phyloP scores from a whole-genome alignment of 768 basidiomycete genomes.

The Tephrocybe sp. region DNA sequence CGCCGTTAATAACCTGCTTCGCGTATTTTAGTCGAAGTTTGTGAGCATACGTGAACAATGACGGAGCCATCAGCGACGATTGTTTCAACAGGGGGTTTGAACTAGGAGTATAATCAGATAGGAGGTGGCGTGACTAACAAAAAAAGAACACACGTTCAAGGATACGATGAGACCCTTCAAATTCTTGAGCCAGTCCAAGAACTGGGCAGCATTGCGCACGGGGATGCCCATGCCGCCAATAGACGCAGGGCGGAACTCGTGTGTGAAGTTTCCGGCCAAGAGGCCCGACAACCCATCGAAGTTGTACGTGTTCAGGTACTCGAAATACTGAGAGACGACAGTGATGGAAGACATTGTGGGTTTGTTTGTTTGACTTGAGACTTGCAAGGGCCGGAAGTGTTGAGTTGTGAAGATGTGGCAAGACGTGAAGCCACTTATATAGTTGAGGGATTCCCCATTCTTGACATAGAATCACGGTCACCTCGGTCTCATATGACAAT shows the following conservation, averaged over 20 bases:
- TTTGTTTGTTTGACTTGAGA: background rate
- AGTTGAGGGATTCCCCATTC: background rate
- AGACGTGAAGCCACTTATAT: background rate
- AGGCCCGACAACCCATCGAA: constrained; percentile 1
- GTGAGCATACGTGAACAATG: constrained; percentile 8
- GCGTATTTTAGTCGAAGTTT: background rate
- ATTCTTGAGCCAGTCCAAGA: constrained; percentile 7
- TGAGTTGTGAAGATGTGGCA: background rate
- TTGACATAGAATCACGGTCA: background rate
- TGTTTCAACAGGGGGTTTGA: constrained; percentile 4
- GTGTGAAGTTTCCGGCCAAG: constrained; percentile 9
- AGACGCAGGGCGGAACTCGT: constrained; percentile 10
- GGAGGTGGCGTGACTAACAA: background rate
- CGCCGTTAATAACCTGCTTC: background rate
- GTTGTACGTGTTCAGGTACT: constrained; percentile 3
- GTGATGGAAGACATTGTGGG: constrained; percentile 6
- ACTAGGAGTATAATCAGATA: background rate
- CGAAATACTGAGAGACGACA: constrained; percentile 7
- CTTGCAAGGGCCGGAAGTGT: background rate
- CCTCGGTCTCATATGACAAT: background rate
- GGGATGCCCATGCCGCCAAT: constrained; percentile 6
- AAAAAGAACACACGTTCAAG: constrained; percentile 6
- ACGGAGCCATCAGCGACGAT: constrained; percentile 4
- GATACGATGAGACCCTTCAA: constrained; percentile 1
- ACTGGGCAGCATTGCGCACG: constrained; percentile 1